A percentile compares a stretch with the other conserved stretches of the same genome.
Evolutionary conservation across 1,284 basidiomycete species (phyloP).

Genomic region (Puccinia novopanici): DNA sequence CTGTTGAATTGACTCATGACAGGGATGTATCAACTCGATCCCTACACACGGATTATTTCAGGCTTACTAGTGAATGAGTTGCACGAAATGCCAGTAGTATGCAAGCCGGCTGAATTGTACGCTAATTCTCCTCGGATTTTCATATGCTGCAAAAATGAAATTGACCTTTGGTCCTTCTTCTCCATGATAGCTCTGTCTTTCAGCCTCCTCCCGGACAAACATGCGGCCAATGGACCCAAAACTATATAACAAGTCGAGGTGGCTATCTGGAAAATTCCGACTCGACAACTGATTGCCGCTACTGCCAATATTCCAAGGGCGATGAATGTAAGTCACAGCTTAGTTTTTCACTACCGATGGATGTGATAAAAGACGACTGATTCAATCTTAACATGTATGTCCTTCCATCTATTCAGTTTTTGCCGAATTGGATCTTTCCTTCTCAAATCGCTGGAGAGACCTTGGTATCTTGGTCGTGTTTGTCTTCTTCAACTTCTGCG

Average conservation of each 20-base stretch:
- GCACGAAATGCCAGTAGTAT: slow-evolving; percentile 40
- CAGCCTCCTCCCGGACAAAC: slow-evolving; percentile 49
- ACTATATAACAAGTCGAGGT: slow-evolving; percentile 20
- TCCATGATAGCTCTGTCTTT: slow-evolving; percentile 19
- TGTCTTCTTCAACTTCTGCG: slow-evolving; percentile 33
- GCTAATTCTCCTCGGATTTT: not conserved
- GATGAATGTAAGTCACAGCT: slow-evolving; percentile 51
- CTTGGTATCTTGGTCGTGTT: slow-evolving; percentile 36
- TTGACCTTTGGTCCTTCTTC: not conserved
- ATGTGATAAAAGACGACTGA: not conserved
- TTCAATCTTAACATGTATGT: not conserved
- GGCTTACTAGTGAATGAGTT: slow-evolving; percentile 53
- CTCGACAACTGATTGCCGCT: slow-evolving; percentile 68
- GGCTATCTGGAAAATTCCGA: slow-evolving; percentile 70
- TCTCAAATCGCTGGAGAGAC: slow-evolving; percentile 47
- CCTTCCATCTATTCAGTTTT: slow-evolving; percentile 1
- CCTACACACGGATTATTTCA: slow-evolving; percentile 71
- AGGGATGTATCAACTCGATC: slow-evolving; percentile 58
- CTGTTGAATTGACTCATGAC: slow-evolving; percentile 41
- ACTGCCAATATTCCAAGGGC: slow-evolving; percentile 67
- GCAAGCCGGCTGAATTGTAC: slow-evolving; percentile 41
- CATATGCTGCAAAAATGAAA: too few species aligned
- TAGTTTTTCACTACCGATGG: not conserved
- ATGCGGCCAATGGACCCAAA: slow-evolving; percentile 43
- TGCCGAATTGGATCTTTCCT: slow-evolving; percentile 20